Evolutionary conservation across 1,284 basidiomycete genomes (phyloP).

Genomic region (Ceratobasidium sp.): DNA sequence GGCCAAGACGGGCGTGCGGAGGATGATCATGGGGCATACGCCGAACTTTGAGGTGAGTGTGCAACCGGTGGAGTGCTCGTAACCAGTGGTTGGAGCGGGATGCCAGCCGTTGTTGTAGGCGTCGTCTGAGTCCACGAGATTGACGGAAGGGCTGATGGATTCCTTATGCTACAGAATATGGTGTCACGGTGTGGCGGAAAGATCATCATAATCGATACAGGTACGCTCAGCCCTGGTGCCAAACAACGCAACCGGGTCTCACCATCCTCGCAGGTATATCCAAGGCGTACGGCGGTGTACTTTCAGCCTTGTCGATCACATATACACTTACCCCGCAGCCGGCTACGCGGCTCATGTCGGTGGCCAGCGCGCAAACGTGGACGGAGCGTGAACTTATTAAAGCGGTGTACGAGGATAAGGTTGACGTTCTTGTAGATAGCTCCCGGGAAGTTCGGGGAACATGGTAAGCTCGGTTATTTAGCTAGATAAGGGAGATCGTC

Average conservation of each 20-base stretch:
- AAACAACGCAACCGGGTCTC: not conserved
- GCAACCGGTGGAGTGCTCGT: not conserved
- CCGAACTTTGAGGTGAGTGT: constrained; percentile 78
- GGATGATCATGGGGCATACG: constrained; percentile 95
- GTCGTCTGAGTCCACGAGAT: not conserved
- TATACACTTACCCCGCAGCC: constrained; percentile 69
- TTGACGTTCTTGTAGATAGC: constrained; percentile 53
- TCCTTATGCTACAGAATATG: constrained; percentile 64
- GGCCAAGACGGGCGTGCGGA: constrained; percentile 76
- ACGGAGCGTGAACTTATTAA: constrained; percentile 80
- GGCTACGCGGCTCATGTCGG: constrained; percentile 51
- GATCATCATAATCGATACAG: constrained; percentile 91
- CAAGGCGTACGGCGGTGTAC: constrained; percentile 89
- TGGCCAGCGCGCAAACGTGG: constrained; percentile 61
- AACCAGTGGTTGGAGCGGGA: not conserved
- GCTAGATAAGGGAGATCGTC: not conserved
- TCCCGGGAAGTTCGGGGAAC: constrained; percentile 43
- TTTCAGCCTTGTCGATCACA: constrained; percentile 86
- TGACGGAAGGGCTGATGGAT: not conserved
- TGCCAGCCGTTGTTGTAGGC: not conserved
- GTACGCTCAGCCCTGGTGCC: constrained; percentile 54
- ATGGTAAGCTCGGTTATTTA: not conserved
- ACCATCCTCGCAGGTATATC: constrained; percentile 73
- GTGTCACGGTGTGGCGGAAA: constrained; percentile 85
- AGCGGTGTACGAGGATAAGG: constrained; percentile 69